Base-by-base conservation (phyloP, 352 stramenopile genomes). In the Globisporangium splendens region DNA sequence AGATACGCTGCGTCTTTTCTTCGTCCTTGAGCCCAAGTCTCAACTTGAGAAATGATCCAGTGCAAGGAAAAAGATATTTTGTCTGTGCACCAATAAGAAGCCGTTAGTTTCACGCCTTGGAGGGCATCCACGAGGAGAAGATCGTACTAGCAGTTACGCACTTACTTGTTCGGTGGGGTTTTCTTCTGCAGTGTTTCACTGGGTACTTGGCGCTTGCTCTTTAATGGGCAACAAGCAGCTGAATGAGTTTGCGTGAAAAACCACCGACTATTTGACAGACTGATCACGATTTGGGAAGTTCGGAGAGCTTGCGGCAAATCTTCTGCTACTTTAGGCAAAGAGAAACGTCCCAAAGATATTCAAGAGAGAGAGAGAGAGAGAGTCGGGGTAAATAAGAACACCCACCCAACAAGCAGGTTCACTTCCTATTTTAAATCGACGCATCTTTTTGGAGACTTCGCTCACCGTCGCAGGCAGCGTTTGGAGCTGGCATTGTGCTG, bases 31-130 rank as follows among this genome's bases (percentile, higher is more conserved):
- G 21, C 52, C 14, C 14, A 15, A 48, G 52, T 46, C 61, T 54
- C 48, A 75, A 76, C 50, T 79, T 79, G 61, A 76, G 63, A 75
- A 80, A 63, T 80, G 69, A 75, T 58, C 54, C 44, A 21, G 5
- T 50, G 39, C 39, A 31, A 65, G 8, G 58, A 41, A 22, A 75
- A 78, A 78, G 65, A 75, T 75, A 75, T 73, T 63, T 46, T 64
- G 47, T 39, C 31, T 46, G 22, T 46, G 43, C 54, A 63, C 46
- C 39, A 59, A 22, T 21, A 28, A 38, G 31, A 39, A 43, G 46
- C 46, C 46, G 56, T 62, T 55, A 56, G 56, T 62, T 62, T 56
- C 50, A 55, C 11, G 4, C 48, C 24, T 31, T 31, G 24, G 24
- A 31, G 24, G 48, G 28, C 48, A 44, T 43, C 48, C 17, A 43